phyloP scores from a whole-genome alignment of 2,329 filamentous ascomycete genomes.

The Calonectria henricotiae region DNA sequence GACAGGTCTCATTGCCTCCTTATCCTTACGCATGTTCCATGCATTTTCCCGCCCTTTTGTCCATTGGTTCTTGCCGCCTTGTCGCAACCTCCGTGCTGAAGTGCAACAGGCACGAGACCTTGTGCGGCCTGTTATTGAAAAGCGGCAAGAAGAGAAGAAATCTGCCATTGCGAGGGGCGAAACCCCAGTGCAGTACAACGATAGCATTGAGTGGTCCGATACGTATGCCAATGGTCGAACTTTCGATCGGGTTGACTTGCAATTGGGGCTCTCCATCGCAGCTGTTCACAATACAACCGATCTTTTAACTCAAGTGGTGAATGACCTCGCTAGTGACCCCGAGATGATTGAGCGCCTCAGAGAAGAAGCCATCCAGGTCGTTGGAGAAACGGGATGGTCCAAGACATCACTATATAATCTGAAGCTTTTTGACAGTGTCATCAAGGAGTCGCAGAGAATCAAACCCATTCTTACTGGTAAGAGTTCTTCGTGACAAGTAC shows the following conservation, averaged over 20 bases:
- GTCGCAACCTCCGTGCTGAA: constrained; percentile 4
- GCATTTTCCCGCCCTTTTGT: constrained; percentile 11
- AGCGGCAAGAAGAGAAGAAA: background rate
- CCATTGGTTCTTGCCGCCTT: constrained; percentile 13
- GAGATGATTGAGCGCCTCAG: background rate
- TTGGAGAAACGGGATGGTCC: background rate
- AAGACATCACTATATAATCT: constrained; percentile 6
- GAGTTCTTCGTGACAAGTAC: background rate
- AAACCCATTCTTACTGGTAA: constrained; percentile 13
- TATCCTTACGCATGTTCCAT: constrained; percentile 6
- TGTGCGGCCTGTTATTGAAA: background rate
- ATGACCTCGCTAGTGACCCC: background rate
- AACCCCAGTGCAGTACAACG: background rate
- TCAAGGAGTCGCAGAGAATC: constrained; percentile 10
- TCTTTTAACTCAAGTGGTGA: background rate
- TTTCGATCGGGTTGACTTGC: constrained; percentile 8
- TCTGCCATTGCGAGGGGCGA: constrained; percentile 2
- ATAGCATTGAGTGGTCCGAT: constrained; percentile 10
- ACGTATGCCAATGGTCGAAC: constrained; percentile 2
- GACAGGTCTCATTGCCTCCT: background rate
- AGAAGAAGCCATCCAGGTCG: background rate
- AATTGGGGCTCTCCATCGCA: constrained; percentile 9
- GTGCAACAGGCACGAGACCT: constrained; percentile 5
- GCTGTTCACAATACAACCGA: constrained; percentile 11
- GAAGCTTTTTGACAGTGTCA: constrained; percentile 15